Percentiles rank a stretch among this genome's conserved stretches.
Conservation (phyloP, 2,329 filamentous ascomycete genomes). For the Colletotrichum noveboracense region DNA sequence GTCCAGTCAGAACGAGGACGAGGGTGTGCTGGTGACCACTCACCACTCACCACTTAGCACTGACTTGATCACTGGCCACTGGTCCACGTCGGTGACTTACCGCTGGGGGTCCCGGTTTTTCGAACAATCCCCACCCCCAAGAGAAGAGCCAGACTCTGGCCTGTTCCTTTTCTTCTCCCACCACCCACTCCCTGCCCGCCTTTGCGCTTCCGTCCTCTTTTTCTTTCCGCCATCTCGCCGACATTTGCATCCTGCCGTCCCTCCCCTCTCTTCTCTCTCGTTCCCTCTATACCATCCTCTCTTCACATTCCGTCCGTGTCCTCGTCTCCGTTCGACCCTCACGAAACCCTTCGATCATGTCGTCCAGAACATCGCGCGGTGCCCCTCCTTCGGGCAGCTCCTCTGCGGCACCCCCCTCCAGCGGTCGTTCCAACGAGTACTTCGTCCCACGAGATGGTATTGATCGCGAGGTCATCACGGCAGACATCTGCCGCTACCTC, state of each 20-base stretch:
- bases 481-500: constrained; percentile 83
- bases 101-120: constrained; percentile 21
- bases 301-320: constrained; percentile 14
- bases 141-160: constrained; percentile 20
- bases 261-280: constrained; percentile 25
- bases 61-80: constrained; percentile 4
- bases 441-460: constrained; percentile 83
- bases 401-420: constrained; percentile 39
- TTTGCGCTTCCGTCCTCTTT: constrained; percentile 29
- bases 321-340: constrained; percentile 20
- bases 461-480: constrained; percentile 82
- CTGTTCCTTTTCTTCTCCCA: constrained; percentile 32
- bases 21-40: constrained; percentile 6
- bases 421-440: constrained; percentile 73
- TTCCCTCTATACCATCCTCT: constrained; percentile 21
- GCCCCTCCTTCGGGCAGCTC: constrained; percentile 30
- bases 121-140: constrained; percentile 12
- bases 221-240: constrained; percentile 32
- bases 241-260: constrained; percentile 28
- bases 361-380: constrained; percentile 45
- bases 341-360: constrained; percentile 37
- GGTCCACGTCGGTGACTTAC: constrained; percentile 7
- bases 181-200: constrained; percentile 30
- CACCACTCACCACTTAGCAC: background rate
- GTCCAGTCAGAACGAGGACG: background rate